A percentile compares a stretch with the other conserved stretches of the same genome.
Conservation (phyloP, 2,329 filamentous ascomycete species). For the Lachnellula subtilissima region DNA sequence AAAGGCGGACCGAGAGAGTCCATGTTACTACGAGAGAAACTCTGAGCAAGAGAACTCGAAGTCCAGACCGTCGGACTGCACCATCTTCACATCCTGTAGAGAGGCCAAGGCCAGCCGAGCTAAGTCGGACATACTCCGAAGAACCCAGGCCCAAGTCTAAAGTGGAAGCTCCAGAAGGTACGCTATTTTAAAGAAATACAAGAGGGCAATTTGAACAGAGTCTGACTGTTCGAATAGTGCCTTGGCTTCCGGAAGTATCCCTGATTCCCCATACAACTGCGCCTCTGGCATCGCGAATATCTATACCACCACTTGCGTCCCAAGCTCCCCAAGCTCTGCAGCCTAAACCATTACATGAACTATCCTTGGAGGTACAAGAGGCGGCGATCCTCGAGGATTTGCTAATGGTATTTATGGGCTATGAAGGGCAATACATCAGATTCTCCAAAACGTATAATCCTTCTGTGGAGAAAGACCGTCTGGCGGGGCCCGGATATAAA, state of each 20-base stretch:
- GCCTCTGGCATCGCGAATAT: constrained; percentile 44
- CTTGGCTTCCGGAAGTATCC: constrained; percentile 77
- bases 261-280: constrained; percentile 63
- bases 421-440: constrained; percentile 94
- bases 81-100: constrained; percentile 17
- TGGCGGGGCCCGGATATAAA: constrained; percentile 76
- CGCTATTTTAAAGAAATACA: constrained; percentile 52
- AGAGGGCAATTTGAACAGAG: constrained; percentile 33
- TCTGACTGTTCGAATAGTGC: constrained; percentile 30
- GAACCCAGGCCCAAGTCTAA: constrained; percentile 33
- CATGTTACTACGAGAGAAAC: constrained; percentile 46
- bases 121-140: constrained; percentile 2
- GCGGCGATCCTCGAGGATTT: constrained; percentile 83
- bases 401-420: constrained; percentile 95
- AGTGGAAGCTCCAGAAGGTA: constrained; percentile 48
- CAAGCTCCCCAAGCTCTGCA: constrained; percentile 65
- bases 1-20: constrained; percentile 46
- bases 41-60: not conserved
- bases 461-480: constrained; percentile 75
- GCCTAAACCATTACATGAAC: constrained; percentile 62
- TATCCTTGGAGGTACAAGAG: constrained; percentile 80
- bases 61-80: not conserved
- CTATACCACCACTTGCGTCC: constrained; percentile 68
- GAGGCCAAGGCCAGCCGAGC: not conserved
- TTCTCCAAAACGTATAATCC: constrained; percentile 81